Conservation (phyloP, 768 basidiomycete species). For the Trametes sanguinea region DNA sequence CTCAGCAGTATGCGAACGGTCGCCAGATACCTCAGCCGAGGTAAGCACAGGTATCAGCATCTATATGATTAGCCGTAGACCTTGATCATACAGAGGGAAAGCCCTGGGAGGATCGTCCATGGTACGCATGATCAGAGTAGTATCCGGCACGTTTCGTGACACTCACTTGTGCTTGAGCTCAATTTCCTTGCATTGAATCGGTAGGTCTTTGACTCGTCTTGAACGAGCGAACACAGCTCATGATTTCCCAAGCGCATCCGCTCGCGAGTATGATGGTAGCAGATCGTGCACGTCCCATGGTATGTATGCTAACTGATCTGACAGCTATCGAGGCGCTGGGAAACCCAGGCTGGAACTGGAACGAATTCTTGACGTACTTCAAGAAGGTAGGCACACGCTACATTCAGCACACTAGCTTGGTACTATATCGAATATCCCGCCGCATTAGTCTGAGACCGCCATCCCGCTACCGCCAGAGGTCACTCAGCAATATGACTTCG, state of each 20-base stretch:
- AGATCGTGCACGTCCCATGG: too few relatives aligned
- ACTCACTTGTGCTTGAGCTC: conserved; percentile 36
- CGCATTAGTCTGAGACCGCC: background rate
- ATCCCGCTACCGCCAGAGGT: background rate
- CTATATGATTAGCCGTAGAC: too few relatives aligned
- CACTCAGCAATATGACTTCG: background rate
- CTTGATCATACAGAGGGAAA: conserved; percentile 29
- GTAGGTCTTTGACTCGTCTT: background rate
- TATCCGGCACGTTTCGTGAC: too few relatives aligned
- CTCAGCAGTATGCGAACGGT: conserved; percentile 4
- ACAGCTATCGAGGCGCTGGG: conserved; percentile 37
- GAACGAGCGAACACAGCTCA: background rate
- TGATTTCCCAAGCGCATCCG: conserved; percentile 8
- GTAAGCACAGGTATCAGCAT: too few relatives aligned
- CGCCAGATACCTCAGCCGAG: conserved; percentile 1
- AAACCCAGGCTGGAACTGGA: conserved; percentile 57
- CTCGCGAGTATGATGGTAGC: conserved; percentile 32
- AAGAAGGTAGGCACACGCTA: conserved; percentile 26
- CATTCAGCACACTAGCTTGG: background rate
- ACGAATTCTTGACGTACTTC: conserved; percentile 41
- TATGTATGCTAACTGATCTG: background rate
- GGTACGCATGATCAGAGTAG: background rate
- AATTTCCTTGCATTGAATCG: conserved; percentile 41
- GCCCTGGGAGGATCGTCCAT: conserved; percentile 36
- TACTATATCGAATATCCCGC: background rate